Conservation (phyloP, 1,284 basidiomycete genomes). For the Pseudozyma pruni region DNA sequence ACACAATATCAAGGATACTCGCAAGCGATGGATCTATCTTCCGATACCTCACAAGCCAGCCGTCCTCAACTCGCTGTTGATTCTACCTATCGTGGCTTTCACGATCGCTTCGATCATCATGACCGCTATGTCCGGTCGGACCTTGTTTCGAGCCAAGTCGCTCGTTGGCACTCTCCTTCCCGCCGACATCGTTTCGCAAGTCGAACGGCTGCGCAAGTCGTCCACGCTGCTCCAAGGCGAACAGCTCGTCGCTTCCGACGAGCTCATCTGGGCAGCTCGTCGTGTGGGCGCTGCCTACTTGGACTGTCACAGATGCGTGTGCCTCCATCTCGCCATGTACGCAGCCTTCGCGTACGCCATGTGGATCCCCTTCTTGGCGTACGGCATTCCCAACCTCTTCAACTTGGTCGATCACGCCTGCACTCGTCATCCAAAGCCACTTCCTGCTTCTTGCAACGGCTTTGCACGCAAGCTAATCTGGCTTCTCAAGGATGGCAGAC, state of each 20-base stretch:
- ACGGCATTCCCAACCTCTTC: slow-evolving; percentile 6
- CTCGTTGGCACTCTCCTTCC: neutral
- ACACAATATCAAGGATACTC: no score
- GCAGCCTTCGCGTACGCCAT: slow-evolving; percentile 1
- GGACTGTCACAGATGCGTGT: slow-evolving; percentile 1
- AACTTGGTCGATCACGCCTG: slow-evolving; percentile 7
- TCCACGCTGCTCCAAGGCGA: neutral
- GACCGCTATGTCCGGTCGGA: neutral
- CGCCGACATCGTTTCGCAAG: neutral
- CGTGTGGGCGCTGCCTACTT: slow-evolving; percentile 13
- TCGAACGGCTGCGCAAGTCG: neutral
- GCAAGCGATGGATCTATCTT: slow-evolving; percentile 2
- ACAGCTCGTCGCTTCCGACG: slow-evolving; percentile 1
- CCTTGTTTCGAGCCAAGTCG: neutral
- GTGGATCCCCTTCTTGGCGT: neutral
- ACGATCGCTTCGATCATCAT: neutral
- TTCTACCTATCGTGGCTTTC: neutral
- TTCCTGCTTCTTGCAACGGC: neutral
- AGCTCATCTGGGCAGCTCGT: slow-evolving; percentile 1
- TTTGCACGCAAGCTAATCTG: neutral
- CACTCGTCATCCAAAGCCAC: neutral
- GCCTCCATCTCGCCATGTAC: slow-evolving; percentile 6
- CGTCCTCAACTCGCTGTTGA: neutral
- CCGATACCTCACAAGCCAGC: neutral
- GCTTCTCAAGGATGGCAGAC: slow-evolving; percentile 4